Base-by-base conservation (phyloP, 352 stramenopile species). In the Lagenidium giganteum region DNA sequence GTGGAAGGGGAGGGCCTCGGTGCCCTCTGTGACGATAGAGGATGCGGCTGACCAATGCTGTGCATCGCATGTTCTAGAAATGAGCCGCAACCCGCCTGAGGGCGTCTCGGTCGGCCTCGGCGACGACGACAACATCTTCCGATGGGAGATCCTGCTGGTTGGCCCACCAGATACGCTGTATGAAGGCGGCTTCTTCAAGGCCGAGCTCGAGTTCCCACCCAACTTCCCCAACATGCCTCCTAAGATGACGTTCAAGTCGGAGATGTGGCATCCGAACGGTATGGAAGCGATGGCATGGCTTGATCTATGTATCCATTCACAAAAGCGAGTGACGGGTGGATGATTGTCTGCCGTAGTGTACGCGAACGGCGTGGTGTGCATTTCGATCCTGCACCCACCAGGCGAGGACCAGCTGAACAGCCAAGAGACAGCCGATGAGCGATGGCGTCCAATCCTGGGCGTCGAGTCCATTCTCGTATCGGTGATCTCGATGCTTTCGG, bases 211-310 rank as follows among this genome's bases (percentile, higher is more conserved):
- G 42, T 99, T 99, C 64, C 97, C 97, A 21, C 49, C 75, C 9
- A 95, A 99, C 61, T 99, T 99, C 63, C 97, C 97, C 33, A 99
- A 99, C 71, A 98, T 96, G 83, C 97, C 97, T 29, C 95, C 94
- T 17, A 96, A 94, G 49, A 99, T 99, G 96, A 98, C 87, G 20
- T 99, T 99, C 69, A 86, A 86, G 39, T 98, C 95, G 25, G 93
- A 98, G 64, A 99, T 99, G 92, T 99, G 95, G 94, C 97, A 99
- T 64, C 97, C 97, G 7, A 99, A 99, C 57, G 86, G 90, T 97
- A 38, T 18, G 73, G 64, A 24, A 23, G 3, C 4, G 14, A 0
- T 29, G 9, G 27, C 22, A 2, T 26, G 35, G 22, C 37, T 44
- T n/a, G n/a, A n/a, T n/a, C 45, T 27, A 34, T 24, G 7, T 35